Evolutionary conservation across 2,329 filamentous ascomycete genomes (phyloP).

Genomic region (Bipolaris sorokiniana): DNA sequence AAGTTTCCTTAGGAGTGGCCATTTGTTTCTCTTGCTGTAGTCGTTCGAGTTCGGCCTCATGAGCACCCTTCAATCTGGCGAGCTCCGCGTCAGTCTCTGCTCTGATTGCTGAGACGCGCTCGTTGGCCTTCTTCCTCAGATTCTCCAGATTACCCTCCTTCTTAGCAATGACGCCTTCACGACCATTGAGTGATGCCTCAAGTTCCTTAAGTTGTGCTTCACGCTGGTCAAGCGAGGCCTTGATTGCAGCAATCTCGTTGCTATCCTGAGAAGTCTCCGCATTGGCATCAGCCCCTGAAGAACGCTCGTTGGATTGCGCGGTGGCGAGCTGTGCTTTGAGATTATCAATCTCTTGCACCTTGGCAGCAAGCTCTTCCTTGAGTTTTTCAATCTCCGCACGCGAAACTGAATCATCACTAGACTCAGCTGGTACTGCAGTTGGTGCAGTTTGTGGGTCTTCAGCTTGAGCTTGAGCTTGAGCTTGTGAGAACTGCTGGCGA

Average conservation of each 20-base stretch:
- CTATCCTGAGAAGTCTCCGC: slow-evolving; percentile 56
- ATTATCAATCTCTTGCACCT: slow-evolving; percentile 55
- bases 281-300: slow-evolving; percentile 13
- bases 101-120: slow-evolving; percentile 63
- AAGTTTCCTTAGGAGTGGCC: slow-evolving; percentile 4
- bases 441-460: slow-evolving; percentile 21
- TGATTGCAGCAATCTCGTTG: slow-evolving; percentile 50
- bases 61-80: slow-evolving; percentile 52
- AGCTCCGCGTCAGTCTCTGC: slow-evolving; percentile 40
- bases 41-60: slow-evolving; percentile 47
- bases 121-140: slow-evolving; percentile 65
- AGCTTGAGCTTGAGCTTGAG: slow-evolving; percentile 34
- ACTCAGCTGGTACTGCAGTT: slow-evolving; percentile 9
- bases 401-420: slow-evolving; percentile 8
- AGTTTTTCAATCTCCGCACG: slow-evolving; percentile 28
- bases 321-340: slow-evolving; percentile 49
- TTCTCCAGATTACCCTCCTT: slow-evolving; percentile 33
- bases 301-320: slow-evolving; percentile 15
- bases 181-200: slow-evolving; percentile 55
- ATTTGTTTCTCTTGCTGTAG: slow-evolving; percentile 17
- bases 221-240: slow-evolving; percentile 41
- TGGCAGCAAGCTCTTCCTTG: slow-evolving; percentile 50
- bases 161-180: slow-evolving; percentile 23
- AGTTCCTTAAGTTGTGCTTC: slow-evolving; percentile 37
- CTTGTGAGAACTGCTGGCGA: slow-evolving; percentile 40